A percentile compares a stretch with the other conserved stretches of the same genome.
Evolutionary conservation across 2,329 filamentous ascomycete species (phyloP).

Genomic region (Trichoderma sp.): DNA sequence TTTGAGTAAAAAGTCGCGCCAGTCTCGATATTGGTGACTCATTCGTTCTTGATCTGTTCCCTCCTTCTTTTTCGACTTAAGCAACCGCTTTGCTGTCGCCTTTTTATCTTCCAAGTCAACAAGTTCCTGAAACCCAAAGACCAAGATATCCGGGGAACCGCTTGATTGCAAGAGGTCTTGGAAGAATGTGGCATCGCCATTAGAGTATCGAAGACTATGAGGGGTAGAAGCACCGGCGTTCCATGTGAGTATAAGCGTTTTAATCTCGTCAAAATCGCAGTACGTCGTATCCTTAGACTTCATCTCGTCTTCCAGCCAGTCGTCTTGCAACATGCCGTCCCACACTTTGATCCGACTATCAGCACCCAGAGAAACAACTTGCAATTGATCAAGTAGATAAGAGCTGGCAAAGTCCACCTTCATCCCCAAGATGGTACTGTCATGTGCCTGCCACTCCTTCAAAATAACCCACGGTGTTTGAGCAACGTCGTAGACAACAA

Average conservation of each 20-base stretch:
- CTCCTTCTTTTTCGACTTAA: conserved; percentile 88
- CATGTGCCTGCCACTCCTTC: conserved; percentile 95
- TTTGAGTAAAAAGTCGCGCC: conserved; percentile 86
- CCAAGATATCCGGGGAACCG: conserved; percentile 81
- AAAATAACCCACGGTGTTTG: conserved; percentile 84
- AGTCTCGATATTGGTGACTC: conserved; percentile 96
- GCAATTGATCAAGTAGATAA: conserved; percentile 81
- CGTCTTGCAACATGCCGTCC: conserved; percentile 91
- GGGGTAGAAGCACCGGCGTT: conserved; percentile 98
- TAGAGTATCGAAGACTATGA: conserved; percentile 71
- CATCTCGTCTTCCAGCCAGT: conserved; percentile 93
- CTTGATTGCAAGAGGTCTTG: conserved; percentile 76
- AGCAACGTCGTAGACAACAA: conserved; percentile 87
- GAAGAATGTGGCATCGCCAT: conserved; percentile 76
- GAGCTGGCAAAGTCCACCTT: conserved; percentile 78
- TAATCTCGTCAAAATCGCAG: conserved; percentile 82
- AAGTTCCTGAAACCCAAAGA: conserved; percentile 98
- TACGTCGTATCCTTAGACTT: conserved; percentile 80
- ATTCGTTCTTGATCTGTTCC: conserved; percentile 84
- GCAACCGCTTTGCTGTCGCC: conserved; percentile 91
- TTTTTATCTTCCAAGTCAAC: conserved; percentile 98
- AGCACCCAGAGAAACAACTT: conserved; percentile 83
- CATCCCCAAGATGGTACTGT: conserved; percentile 78
- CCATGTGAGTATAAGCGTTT: conserved; percentile 86
- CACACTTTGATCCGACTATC: conserved; percentile 85